A percentile compares a stretch with the other conserved stretches of the same genome.
Evolutionary conservation across 306 rosid genomes (phyloP).

Genomic region (Corylus avellana): DNA sequence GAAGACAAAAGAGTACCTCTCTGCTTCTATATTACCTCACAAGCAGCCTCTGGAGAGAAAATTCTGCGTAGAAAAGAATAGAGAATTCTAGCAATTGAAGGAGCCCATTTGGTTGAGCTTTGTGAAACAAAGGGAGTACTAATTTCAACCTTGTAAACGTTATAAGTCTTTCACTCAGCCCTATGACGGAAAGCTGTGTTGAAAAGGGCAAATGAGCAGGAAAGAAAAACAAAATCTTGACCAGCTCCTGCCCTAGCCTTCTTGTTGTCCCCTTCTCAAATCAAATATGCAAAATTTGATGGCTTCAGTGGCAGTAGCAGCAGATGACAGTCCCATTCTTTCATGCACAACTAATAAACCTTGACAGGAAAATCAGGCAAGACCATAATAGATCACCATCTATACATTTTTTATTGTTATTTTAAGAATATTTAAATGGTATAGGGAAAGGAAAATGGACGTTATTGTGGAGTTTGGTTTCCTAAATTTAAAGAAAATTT

Average conservation of each 20-base stretch:
- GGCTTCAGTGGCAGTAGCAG: conserved; percentile 50
- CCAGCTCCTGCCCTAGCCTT: conserved; percentile 79
- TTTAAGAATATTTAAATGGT: too few relatives aligned
- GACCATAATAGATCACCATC: too few relatives aligned
- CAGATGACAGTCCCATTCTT: conserved; percentile 71
- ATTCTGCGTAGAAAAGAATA: conserved; percentile 48
- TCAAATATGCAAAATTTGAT: conserved; percentile 78
- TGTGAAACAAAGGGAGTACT: neutral
- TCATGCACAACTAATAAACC: conserved; percentile 16
- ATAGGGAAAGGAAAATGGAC: too few relatives aligned
- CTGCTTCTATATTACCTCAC: conserved; percentile 83
- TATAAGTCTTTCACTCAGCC: conserved; percentile 96
- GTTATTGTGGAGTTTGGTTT: too few relatives aligned
- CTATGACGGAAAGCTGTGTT: conserved; percentile 79
- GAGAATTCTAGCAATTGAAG: neutral
- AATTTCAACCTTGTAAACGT: conserved; percentile 76
- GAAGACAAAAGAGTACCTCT: conserved; percentile 41
- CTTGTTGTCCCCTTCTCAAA: conserved; percentile 89
- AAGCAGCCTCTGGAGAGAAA: conserved; percentile 89
- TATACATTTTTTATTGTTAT: too few relatives aligned
- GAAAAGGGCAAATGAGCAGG: conserved; percentile 85
- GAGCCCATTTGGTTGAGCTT: neutral
- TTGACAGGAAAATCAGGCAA: neutral
- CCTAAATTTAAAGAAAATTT: too few relatives aligned
- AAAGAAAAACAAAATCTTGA: conserved; percentile 88